Percentiles rank a stretch among this genome's conserved stretches.
These are phyloP conservation scores for Talaromyces marneffei DNA, from an alignment of 2,329 filamentous ascomycete species.

Conservation along the genomic window DNA sequence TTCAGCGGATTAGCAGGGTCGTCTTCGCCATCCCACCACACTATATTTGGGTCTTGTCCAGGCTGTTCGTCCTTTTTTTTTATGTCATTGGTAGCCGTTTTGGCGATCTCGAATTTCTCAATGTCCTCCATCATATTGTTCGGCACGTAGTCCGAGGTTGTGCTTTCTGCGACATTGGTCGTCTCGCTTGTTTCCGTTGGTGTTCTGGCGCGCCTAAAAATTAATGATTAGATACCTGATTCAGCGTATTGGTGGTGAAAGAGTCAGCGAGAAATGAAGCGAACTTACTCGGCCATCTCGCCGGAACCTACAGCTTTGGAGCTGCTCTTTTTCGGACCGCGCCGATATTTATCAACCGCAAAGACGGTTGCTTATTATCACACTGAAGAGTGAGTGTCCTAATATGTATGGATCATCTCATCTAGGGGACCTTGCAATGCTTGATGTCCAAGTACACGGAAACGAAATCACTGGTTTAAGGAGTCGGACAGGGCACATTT, in stretches of 20 bases:
- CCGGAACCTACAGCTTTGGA: neutral
- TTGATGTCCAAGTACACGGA: neutral
- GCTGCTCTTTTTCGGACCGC: neutral
- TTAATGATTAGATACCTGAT: neutral
- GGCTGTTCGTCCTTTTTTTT: neutral
- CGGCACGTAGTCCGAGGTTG: neutral
- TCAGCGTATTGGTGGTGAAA: neutral
- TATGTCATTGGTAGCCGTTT: neutral
- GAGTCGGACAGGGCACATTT: neutral
- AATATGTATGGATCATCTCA: neutral
- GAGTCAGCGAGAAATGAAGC: neutral
- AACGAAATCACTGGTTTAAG: neutral
- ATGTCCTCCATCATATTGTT: neutral
- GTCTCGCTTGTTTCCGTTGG: constrained; percentile 8
- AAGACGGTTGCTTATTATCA: neutral
- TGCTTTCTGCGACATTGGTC: constrained; percentile 7
- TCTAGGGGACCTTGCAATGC: neutral
- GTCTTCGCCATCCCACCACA: constrained; percentile 19
- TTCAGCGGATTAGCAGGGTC: constrained; percentile 37
- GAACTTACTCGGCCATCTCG: constrained; percentile 1
- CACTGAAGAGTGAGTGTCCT: neutral
- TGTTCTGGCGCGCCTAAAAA: neutral
- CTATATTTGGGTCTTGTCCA: constrained; percentile 10
- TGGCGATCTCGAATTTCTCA: constrained; percentile 1
- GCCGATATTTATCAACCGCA: neutral